These are phyloP conservation scores for Xerocomellus intermedius DNA, from an alignment of 768 basidiomycete genomes.

Conservation along the genomic window DNA sequence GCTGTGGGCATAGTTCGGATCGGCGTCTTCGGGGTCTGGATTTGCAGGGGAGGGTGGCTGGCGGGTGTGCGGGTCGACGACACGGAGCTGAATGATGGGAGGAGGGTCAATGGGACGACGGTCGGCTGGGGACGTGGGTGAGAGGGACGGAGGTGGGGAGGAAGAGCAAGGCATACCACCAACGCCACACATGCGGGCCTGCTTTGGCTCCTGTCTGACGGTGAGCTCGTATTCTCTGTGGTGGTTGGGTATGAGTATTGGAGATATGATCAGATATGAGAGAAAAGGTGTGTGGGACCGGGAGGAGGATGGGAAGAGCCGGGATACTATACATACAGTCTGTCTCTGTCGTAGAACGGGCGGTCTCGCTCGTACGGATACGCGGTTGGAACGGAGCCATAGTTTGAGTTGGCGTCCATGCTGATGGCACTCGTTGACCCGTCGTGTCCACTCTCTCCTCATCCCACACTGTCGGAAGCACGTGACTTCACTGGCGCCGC, in stretches of 20 bases:
- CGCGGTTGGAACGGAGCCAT: conserved; percentile 24
- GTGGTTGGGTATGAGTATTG: conserved; percentile 1
- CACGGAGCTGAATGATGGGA: conserved; percentile 92
- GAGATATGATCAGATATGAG: conserved; percentile 11
- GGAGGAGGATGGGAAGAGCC: conserved; percentile 4
- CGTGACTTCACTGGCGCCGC: too few relatives aligned
- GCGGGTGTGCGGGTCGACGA: conserved; percentile 61
- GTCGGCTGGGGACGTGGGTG: conserved; percentile 58
- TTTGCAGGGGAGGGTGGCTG: conserved; percentile 29
- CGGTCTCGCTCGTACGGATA: conserved; percentile 32
- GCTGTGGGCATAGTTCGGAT: conserved; percentile 47
- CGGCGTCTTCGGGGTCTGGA: conserved; percentile 33
- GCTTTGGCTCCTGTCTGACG: conserved; percentile 89
- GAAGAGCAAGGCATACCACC: conserved; percentile 63
- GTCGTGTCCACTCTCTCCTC: not conserved
- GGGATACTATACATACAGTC: conserved; percentile 29
- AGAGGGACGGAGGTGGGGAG: not conserved
- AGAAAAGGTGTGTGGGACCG: not conserved
- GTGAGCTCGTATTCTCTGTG: conserved; percentile 80
- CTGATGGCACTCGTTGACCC: not conserved
- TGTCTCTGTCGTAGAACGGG: conserved; percentile 34
- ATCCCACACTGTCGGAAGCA: too few relatives aligned
- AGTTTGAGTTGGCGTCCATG: conserved; percentile 29
- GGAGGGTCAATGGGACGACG: conserved; percentile 96
- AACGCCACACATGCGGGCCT: conserved; percentile 87